phyloP scores from a whole-genome alignment of 176 grass and related monocot genomes.

The Lolium multiflorum region DNA sequence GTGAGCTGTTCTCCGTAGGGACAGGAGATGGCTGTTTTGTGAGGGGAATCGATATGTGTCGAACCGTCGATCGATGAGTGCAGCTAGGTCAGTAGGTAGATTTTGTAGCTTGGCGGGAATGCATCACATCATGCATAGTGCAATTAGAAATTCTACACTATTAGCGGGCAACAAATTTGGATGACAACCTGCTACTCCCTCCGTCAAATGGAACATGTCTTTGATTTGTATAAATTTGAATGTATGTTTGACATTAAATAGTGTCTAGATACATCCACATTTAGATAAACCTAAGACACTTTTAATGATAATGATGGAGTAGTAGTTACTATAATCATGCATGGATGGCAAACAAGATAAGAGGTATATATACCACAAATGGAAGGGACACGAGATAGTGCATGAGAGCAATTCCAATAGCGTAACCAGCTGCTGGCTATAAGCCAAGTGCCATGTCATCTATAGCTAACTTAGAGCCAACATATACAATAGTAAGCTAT shows the following conservation, averaged over 20 bases:
- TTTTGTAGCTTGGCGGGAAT: conserved; percentile 31
- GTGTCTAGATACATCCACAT: too few relatives aligned
- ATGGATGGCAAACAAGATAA: neutral
- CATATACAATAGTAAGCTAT: too few relatives aligned
- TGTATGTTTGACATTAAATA: too few relatives aligned
- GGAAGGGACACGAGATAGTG: neutral
- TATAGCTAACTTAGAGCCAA: too few relatives aligned
- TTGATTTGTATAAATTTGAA: too few relatives aligned
- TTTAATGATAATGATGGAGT: too few relatives aligned
- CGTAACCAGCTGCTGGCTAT: too few relatives aligned
- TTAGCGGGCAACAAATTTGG: neutral
- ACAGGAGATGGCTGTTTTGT: neutral
- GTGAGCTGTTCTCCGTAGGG: conserved; percentile 45
- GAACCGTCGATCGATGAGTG: neutral
- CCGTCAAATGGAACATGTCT: too few relatives aligned
- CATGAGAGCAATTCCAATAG: too few relatives aligned
- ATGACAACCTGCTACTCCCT: neutral
- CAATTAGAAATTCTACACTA: neutral
- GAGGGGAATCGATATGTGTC: neutral
- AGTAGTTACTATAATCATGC: neutral
- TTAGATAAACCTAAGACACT: too few relatives aligned
- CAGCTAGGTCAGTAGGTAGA: neutral
- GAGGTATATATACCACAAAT: too few relatives aligned
- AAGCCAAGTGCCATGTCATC: too few relatives aligned
- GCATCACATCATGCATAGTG: neutral